Percentiles rank a stretch among this genome's conserved stretches.
These are phyloP conservation scores for Butyriboletus loyo DNA, from an alignment of 768 basidiomycete genomes.

Conservation along the genomic window DNA sequence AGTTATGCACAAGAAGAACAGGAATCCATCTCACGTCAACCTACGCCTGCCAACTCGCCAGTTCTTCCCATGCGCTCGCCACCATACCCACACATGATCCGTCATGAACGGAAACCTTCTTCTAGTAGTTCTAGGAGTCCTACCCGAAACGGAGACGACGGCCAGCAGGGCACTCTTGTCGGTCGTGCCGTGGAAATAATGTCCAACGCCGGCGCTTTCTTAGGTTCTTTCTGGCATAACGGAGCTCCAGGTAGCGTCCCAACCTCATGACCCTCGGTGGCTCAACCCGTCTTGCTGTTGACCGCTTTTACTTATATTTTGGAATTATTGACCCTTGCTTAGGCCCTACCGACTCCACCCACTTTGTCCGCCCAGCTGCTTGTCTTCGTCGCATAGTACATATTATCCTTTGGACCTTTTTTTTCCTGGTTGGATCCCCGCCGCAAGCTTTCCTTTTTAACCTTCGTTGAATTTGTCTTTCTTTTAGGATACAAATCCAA, in stretches of 20 bases:
- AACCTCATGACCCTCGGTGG: slow-evolving; percentile 14
- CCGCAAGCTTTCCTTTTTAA: slow-evolving; percentile 4
- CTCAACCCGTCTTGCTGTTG: background rate
- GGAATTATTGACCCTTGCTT: slow-evolving; percentile 27
- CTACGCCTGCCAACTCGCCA: slow-evolving; percentile 66
- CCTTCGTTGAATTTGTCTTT: slow-evolving; percentile 1
- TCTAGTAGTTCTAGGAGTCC: slow-evolving; percentile 25
- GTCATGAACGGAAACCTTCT: slow-evolving; percentile 19
- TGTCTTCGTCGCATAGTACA: slow-evolving; percentile 17
- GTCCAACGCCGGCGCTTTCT: slow-evolving; percentile 70
- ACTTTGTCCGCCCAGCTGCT: background rate
- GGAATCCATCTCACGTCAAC: slow-evolving; percentile 39
- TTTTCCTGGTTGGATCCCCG: slow-evolving; percentile 12
- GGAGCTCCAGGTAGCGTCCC: slow-evolving; percentile 20
- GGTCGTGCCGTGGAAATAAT: slow-evolving; percentile 76
- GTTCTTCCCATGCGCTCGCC: slow-evolving; percentile 32
- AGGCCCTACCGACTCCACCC: slow-evolving; percentile 3
- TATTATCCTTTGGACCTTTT: slow-evolving; percentile 27
- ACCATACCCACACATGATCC: background rate
- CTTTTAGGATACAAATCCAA: slow-evolving; percentile 23
- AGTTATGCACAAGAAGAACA: slow-evolving; percentile 32
- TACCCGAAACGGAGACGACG: slow-evolving; percentile 23
- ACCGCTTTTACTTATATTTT: slow-evolving; percentile 30
- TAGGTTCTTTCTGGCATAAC: slow-evolving; percentile 59
- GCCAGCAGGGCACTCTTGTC: slow-evolving; percentile 44